Conservation (phyloP, 2,329 filamentous ascomycete species). For the Cordyceps militaris region DNA sequence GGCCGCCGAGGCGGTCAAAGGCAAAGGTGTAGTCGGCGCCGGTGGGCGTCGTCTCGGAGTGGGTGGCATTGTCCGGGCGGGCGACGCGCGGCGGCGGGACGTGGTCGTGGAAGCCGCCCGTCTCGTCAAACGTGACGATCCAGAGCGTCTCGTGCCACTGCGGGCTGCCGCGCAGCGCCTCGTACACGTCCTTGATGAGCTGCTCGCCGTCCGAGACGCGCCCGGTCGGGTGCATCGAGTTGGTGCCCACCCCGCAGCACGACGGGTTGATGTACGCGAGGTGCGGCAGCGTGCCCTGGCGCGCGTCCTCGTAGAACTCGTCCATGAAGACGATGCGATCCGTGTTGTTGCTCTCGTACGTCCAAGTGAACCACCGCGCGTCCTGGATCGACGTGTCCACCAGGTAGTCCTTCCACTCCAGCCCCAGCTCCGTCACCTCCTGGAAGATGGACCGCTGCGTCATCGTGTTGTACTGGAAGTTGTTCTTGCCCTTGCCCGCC, state of each 20-base stretch:
- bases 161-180: conserved; percentile 26
- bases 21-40: conserved; percentile 27
- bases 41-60: conserved; percentile 25
- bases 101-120: conserved; percentile 31
- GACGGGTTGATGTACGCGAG: conserved; percentile 41
- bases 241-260: conserved; percentile 30
- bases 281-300: conserved; percentile 34
- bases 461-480: conserved; percentile 23
- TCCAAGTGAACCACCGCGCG: conserved; percentile 37
- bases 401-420: conserved; percentile 41
- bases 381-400: conserved; percentile 38
- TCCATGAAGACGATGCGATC: conserved; percentile 25
- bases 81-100: conserved; percentile 26
- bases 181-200: conserved; percentile 30
- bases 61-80: conserved; percentile 25
- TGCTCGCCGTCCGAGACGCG: conserved; percentile 28
- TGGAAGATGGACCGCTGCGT: conserved; percentile 33
- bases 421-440: conserved; percentile 30
- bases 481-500: conserved; percentile 25
- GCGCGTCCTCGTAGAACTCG: conserved; percentile 36
- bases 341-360: conserved; percentile 25
- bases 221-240: conserved; percentile 28
- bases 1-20: conserved; percentile 30
- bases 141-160: conserved; percentile 30
- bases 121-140: conserved; percentile 29